A percentile compares a stretch with the other conserved stretches of the same genome.
Evolutionary conservation across 2,329 filamentous ascomycete species (phyloP).

Genomic region (Lachnellula arida): DNA sequence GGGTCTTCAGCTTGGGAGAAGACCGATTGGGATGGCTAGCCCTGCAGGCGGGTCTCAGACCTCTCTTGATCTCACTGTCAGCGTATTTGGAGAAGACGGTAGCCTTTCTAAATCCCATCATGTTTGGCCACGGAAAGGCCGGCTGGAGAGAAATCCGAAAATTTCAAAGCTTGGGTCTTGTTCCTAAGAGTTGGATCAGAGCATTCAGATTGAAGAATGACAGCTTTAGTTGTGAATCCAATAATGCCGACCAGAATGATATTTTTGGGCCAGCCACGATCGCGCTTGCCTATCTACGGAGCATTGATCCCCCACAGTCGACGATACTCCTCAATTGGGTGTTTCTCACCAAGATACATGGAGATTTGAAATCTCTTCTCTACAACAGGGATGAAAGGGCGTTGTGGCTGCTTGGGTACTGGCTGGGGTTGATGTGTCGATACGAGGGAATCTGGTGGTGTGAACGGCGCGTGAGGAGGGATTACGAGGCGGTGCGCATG

Average conservation of each 20-base stretch:
- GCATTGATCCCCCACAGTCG: conserved; percentile 12
- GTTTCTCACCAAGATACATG: conserved; percentile 13
- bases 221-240: conserved; percentile 12
- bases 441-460: conserved; percentile 14
- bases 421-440: conserved; percentile 15
- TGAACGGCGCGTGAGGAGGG: conserved; percentile 12
- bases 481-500: conserved; percentile 14
- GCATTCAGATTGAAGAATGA: conserved; percentile 15
- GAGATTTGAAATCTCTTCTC: conserved; percentile 13
- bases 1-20: conserved; percentile 14
- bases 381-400: conserved; percentile 14
- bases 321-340: conserved; percentile 14
- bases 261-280: conserved; percentile 14
- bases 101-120: conserved; percentile 14
- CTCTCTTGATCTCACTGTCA: conserved; percentile 14
- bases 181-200: conserved; percentile 15
- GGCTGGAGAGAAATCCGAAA: conserved; percentile 15
- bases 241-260: conserved; percentile 11
- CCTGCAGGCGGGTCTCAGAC: conserved; percentile 13
- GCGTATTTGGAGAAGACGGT: conserved; percentile 13
- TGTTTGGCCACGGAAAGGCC: conserved; percentile 14
- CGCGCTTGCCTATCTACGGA: conserved; percentile 13
- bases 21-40: conserved; percentile 14
- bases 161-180: conserved; percentile 14
- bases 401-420: conserved; percentile 15